Conservation (phyloP, 1,284 basidiomycete species). For the Apiotrichum sp. region DNA sequence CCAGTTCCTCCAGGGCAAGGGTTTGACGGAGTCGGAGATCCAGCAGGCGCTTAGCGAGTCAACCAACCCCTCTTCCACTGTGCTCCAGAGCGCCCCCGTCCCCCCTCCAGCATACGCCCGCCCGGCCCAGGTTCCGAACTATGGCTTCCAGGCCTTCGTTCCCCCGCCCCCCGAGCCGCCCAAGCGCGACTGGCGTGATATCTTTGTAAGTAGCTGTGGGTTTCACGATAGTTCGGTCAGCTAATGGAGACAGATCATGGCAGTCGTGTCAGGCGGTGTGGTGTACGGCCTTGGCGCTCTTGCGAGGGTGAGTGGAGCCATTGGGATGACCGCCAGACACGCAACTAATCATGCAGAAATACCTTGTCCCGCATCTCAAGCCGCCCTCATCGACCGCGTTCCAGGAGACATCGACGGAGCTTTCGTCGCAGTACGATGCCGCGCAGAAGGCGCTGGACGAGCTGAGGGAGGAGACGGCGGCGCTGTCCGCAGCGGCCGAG, state of each 20-base stretch:
- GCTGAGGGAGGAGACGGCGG: constrained; percentile 52
- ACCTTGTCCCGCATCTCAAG: constrained; percentile 81
- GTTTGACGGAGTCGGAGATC: constrained; percentile 75
- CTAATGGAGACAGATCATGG: constrained; percentile 65
- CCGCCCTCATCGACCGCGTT: constrained; percentile 86
- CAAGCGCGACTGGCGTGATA: constrained; percentile 81
- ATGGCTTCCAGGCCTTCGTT: constrained; percentile 26
- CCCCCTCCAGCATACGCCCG: constrained; percentile 40
- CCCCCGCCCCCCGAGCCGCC: constrained; percentile 44
- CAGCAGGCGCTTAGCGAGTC: constrained; percentile 72
- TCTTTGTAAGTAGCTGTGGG: constrained; percentile 64
- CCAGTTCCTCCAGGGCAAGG: constrained; percentile 91
- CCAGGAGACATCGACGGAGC: constrained; percentile 75
- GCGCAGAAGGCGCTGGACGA: constrained; percentile 67
- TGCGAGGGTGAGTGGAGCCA: constrained; percentile 59
- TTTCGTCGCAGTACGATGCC: constrained; percentile 88
- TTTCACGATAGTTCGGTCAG: too few relatives aligned
- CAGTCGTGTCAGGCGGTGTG: constrained; percentile 80
- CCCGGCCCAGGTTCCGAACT: constrained; percentile 18
- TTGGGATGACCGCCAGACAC: neutral
- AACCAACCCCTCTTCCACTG: constrained; percentile 23
- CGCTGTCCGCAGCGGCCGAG: constrained; percentile 79
- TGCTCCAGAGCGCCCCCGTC: constrained; percentile 16
- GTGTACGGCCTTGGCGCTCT: constrained; percentile 82
- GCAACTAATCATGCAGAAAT: constrained; percentile 59